Evolutionary conservation across 1,284 basidiomycete genomes (phyloP).

Genomic region (Trichosporon ovoides): DNA sequence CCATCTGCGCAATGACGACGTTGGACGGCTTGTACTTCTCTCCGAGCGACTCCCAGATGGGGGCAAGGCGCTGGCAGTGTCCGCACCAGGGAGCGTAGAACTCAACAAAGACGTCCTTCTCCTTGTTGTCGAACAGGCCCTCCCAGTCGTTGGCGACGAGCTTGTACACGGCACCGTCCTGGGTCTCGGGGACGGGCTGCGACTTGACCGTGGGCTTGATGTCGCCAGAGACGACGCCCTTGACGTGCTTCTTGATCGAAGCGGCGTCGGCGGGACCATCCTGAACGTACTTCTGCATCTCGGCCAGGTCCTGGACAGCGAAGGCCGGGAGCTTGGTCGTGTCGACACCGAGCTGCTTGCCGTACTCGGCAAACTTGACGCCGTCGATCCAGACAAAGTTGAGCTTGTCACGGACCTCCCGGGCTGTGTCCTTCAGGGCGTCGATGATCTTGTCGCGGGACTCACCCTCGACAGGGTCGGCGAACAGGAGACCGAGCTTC

Average conservation of each 20-base stretch:
- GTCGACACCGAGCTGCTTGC: conserved; percentile 84
- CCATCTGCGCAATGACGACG: conserved; percentile 88
- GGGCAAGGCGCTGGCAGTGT: conserved; percentile 65
- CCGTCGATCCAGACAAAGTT: conserved; percentile 99
- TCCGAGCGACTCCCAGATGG: conserved; percentile 86
- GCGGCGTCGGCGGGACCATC: conserved; percentile 54
- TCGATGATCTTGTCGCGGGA: conserved; percentile 64
- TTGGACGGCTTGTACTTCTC: conserved; percentile 80
- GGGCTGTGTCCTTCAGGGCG: conserved; percentile 68
- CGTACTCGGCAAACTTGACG: conserved; percentile 90
- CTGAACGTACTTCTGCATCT: conserved; percentile 85
- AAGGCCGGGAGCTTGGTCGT: conserved; percentile 82
- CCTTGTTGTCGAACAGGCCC: conserved; percentile 72
- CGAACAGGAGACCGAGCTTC: conserved; percentile 91
- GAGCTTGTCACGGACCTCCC: conserved; percentile 74
- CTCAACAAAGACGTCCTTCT: conserved; percentile 94
- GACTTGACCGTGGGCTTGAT: conserved; percentile 85
- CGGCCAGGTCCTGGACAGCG: conserved; percentile 79
- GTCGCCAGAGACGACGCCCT: conserved; percentile 65
- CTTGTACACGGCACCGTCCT: conserved; percentile 75
- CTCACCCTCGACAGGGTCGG: conserved; percentile 63
- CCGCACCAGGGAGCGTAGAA: conserved; percentile 92
- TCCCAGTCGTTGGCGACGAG: conserved; percentile 91
- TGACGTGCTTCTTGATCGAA: conserved; percentile 58
- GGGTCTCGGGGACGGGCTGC: conserved; percentile 73